Conservation (phyloP, 345 rosid genomes). For the Populus euphratica region DNA sequence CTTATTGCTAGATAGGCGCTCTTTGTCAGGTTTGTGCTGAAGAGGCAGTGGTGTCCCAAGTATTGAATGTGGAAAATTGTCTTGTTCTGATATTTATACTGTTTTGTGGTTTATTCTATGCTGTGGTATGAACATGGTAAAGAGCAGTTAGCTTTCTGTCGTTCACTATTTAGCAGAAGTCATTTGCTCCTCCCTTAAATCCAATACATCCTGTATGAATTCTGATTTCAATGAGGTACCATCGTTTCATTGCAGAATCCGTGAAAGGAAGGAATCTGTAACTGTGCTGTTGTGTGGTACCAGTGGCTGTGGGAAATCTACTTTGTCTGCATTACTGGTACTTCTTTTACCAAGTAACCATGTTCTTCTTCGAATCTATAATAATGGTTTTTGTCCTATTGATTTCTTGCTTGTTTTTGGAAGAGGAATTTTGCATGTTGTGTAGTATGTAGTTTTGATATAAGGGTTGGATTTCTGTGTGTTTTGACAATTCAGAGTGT, state of each 20-base stretch:
- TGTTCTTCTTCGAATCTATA: slow-evolving; percentile 7
- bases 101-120: not conserved
- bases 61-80: not conserved
- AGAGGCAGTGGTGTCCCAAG: not conserved
- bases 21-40: not conserved
- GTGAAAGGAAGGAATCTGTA: slow-evolving; percentile 95
- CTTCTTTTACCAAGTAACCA: slow-evolving; percentile 15
- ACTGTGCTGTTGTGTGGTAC: slow-evolving; percentile 97
- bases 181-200: not conserved
- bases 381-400: not conserved
- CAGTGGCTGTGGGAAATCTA: slow-evolving; percentile 99
- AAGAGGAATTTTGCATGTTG: not conserved
- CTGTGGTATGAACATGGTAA: not conserved
- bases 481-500: not conserved
- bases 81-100: not conserved
- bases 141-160: not conserved
- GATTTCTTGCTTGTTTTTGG: not conserved
- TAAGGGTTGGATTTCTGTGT: not conserved
- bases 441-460: not conserved
- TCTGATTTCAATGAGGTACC: not conserved
- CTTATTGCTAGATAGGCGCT: not conserved
- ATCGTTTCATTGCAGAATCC: slow-evolving; percentile 62
- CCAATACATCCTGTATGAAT: not conserved
- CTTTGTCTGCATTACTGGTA: slow-evolving; percentile 99
- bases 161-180: not conserved